A percentile compares a stretch with the other conserved stretches of the same genome.
Evolutionary conservation across 2,329 filamentous ascomycete species (phyloP).

Genomic region (Mariannaea elegans): DNA sequence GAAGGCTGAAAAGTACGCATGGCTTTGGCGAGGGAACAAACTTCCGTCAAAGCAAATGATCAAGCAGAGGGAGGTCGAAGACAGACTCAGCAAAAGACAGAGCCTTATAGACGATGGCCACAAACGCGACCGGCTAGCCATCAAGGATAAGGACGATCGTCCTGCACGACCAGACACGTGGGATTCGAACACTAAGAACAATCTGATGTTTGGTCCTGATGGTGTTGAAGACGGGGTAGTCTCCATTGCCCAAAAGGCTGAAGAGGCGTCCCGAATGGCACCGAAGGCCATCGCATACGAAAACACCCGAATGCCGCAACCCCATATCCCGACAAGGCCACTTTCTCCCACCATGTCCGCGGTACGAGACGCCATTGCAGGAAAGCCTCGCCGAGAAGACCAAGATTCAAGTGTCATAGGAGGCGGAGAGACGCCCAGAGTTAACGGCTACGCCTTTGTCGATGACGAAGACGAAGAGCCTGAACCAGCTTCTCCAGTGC

Average conservation of each 20-base stretch:
- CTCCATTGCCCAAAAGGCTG: conserved; percentile 74
- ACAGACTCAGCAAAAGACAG: conserved; percentile 56
- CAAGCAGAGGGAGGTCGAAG: conserved; percentile 70
- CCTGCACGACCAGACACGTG: conserved; percentile 82
- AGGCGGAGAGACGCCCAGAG: conserved; percentile 80
- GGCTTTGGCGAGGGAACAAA: conserved; percentile 90
- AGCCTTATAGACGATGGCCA: conserved; percentile 66
- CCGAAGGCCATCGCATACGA: conserved; percentile 82
- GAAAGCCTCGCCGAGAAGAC: conserved; percentile 69
- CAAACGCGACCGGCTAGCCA: conserved; percentile 66
- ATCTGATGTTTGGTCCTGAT: conserved; percentile 85
- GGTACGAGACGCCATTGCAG: conserved; percentile 84
- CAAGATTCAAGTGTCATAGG: conserved; percentile 64
- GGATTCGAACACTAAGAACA: conserved; percentile 79
- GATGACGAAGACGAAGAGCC: conserved; percentile 74
- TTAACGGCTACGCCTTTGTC: conserved; percentile 95
- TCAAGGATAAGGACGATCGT: conserved; percentile 73
- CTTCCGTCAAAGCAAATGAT: conserved; percentile 82
- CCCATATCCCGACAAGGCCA: conserved; percentile 58
- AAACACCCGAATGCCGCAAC: conserved; percentile 80
- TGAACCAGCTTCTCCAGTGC: conserved; percentile 35
- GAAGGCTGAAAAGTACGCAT: conserved; percentile 83
- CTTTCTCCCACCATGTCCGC: conserved; percentile 86
- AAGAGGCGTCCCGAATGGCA: conserved; percentile 75
- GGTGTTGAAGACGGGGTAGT: conserved; percentile 66